Evolutionary conservation across 306 rosid species (phyloP).

Genomic region (Arachis stenosperma): DNA sequence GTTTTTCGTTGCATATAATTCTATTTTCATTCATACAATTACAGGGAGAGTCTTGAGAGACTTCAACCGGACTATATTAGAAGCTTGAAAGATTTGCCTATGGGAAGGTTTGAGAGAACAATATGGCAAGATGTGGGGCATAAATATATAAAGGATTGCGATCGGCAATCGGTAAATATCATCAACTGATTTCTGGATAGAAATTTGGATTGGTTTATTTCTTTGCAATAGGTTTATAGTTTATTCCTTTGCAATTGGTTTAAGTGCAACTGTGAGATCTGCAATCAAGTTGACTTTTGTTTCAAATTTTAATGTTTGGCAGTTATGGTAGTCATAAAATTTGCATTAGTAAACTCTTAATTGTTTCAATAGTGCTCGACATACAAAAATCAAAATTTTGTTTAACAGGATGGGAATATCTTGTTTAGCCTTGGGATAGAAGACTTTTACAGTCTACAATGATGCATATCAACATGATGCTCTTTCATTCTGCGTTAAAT

Average conservation of each 20-base stretch:
- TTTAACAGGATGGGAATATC: not conserved
- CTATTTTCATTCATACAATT: constrained; percentile 17
- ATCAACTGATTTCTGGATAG: constrained; percentile 7
- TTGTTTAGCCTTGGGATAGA: not conserved
- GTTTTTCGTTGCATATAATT: constrained; percentile 29
- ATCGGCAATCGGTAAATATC: constrained; percentile 58
- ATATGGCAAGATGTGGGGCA: constrained; percentile 59
- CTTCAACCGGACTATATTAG: constrained; percentile 45
- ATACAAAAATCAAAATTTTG: not conserved
- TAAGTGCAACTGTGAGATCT: not conserved
- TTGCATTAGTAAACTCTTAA: not conserved
- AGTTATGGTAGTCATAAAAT: not conserved
- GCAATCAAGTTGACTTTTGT: not conserved
- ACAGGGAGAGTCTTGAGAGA: constrained; percentile 42
- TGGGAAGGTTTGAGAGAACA: constrained; percentile 51
- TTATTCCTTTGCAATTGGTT: not conserved
- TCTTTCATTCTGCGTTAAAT: not conserved
- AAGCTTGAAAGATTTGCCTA: constrained; percentile 48
- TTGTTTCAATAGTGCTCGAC: not conserved
- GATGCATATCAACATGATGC: not conserved
- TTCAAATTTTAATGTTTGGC: not conserved
- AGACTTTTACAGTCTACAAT: not conserved
- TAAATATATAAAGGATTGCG: not conserved
- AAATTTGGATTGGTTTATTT: not conserved
- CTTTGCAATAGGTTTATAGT: not conserved